A percentile compares a stretch with the other conserved stretches of the same genome.
These are phyloP conservation scores for Komagataella populi DNA, from an alignment of 805 yeast species.

Conservation along the genomic window DNA sequence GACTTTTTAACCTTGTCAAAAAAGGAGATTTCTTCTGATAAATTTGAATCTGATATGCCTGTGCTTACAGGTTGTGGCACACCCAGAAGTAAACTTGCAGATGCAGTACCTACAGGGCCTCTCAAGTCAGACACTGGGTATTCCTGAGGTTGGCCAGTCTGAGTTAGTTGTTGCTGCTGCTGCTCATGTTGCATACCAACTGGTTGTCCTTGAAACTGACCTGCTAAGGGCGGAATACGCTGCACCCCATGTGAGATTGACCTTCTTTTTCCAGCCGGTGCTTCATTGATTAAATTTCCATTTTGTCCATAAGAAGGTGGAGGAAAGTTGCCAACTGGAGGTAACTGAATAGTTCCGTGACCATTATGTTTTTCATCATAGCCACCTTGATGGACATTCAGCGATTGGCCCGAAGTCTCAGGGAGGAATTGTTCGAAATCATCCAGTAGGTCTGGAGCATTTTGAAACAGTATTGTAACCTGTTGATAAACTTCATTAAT, in stretches of 20 bases:
- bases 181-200: slow-evolving; percentile 1
- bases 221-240: slow-evolving; percentile 5
- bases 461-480: slow-evolving; percentile 76
- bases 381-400: slow-evolving; percentile 12
- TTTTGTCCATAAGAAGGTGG: slow-evolving; percentile 34
- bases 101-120: slow-evolving; percentile 20
- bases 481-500: slow-evolving; percentile 92
- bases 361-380: slow-evolving; percentile 4
- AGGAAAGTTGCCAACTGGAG: slow-evolving; percentile 83
- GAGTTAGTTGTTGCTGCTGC: slow-evolving; percentile 5
- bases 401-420: slow-evolving; percentile 42
- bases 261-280: slow-evolving; percentile 11
- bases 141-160: slow-evolving; percentile 11
- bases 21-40: slow-evolving; percentile 77
- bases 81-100: slow-evolving; percentile 70
- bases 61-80: slow-evolving; percentile 71
- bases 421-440: slow-evolving; percentile 95
- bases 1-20: slow-evolving; percentile 87
- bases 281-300: not conserved
- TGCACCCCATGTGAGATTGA: slow-evolving; percentile 5
- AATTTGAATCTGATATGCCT: slow-evolving; percentile 40
- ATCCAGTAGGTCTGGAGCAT: slow-evolving; percentile 88
- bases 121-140: slow-evolving; percentile 33
- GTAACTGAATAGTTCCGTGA: slow-evolving; percentile 37
- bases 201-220: not conserved